Evolutionary conservation across 2,329 filamentous ascomycete genomes (phyloP).

Genomic region (Thelonectria olida): DNA sequence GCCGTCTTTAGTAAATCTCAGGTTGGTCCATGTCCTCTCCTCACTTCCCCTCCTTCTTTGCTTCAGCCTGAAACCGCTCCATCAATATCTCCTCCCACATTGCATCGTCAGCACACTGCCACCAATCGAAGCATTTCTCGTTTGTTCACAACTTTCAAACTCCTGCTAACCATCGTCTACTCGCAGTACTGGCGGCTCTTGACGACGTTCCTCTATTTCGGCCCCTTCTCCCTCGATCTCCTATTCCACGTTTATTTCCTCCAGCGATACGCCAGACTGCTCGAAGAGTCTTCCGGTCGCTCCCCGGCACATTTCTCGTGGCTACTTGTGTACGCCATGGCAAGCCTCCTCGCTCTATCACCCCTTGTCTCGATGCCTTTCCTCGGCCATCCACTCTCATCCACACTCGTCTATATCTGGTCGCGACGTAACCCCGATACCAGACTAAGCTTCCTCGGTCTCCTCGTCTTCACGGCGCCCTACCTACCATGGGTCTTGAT

Average conservation of each 20-base stretch:
- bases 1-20: slow-evolving; percentile 92
- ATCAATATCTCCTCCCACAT: slow-evolving; percentile 3
- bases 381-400: slow-evolving; percentile 91
- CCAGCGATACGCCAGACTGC: slow-evolving; percentile 91
- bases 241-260: slow-evolving; percentile 99
- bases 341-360: slow-evolving; percentile 81
- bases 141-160: background rate
- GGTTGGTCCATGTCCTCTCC: slow-evolving; percentile 59
- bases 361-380: slow-evolving; percentile 92
- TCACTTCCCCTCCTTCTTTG: background rate
- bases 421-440: slow-evolving; percentile 93
- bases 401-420: slow-evolving; percentile 97
- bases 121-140: background rate
- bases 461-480: slow-evolving; percentile 91
- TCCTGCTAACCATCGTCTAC: slow-evolving; percentile 24
- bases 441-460: slow-evolving; percentile 84
- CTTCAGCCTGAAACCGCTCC: background rate
- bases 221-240: slow-evolving; percentile 90
- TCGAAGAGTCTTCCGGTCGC: slow-evolving; percentile 93
- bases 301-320: slow-evolving; percentile 95
- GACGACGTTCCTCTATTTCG: slow-evolving; percentile 97
- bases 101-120: background rate
- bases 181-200: slow-evolving; percentile 93
- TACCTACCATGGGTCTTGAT: slow-evolving; percentile 97
- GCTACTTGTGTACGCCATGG: slow-evolving; percentile 87